Percentiles rank a stretch among this genome's conserved stretches.
Conservation (phyloP, 305 asterid species). For the Petunia hybrid region DNA sequence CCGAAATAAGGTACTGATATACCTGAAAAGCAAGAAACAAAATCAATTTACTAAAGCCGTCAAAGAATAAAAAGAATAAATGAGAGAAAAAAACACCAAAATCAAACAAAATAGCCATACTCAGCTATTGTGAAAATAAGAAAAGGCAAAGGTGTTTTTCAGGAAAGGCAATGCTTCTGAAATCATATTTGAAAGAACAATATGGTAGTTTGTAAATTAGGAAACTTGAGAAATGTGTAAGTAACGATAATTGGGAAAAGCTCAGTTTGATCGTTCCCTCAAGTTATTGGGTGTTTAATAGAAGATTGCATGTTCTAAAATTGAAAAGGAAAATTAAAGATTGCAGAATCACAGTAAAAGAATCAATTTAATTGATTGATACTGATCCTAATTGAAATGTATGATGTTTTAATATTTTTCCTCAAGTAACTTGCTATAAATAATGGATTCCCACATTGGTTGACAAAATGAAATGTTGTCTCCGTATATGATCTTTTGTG, state of each 20-base stretch:
- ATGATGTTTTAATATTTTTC: not conserved
- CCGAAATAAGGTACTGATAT: conserved; percentile 66
- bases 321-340: not conserved
- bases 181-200: not conserved
- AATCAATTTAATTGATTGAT: not conserved
- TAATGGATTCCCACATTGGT: not conserved
- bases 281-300: not conserved
- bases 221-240: not conserved
- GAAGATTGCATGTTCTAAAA: too few relatives aligned
- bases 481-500: not conserved
- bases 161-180: not conserved
- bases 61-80: conserved; percentile 32
- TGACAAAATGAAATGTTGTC: not conserved
- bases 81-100: not conserved
- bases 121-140: not conserved
- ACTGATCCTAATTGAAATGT: not conserved
- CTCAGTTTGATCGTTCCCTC: not conserved
- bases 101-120: too few relatives aligned
- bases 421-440: not conserved
- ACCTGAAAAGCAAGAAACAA: conserved; percentile 57
- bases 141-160: not conserved
- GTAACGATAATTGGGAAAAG: not conserved
- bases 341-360: not conserved
- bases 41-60: too few relatives aligned
- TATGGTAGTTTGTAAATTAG: not conserved